phyloP scores from a whole-genome alignment of 257 asterid genomes.

The Cordia subcordata region DNA sequence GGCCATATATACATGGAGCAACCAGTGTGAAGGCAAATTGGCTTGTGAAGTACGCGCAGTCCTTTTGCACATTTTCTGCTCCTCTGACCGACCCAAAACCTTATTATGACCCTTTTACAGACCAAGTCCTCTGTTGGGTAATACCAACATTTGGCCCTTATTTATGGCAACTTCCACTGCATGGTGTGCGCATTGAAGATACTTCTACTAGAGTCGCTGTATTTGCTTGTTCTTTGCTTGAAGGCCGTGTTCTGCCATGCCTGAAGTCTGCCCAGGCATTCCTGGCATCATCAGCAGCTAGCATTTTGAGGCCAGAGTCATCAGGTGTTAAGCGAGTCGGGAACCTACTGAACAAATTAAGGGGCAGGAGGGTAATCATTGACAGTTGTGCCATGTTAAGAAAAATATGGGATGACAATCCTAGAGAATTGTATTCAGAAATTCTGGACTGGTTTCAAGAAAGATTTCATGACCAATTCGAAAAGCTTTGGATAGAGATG shows the following conservation, averaged over 20 bases:
- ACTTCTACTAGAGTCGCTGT: slow-evolving; percentile 39
- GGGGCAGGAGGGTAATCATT: slow-evolving; percentile 29
- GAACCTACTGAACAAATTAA: slow-evolving; percentile 49
- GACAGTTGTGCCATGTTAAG: slow-evolving; percentile 40
- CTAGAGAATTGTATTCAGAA: slow-evolving; percentile 36
- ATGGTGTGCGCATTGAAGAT: slow-evolving; percentile 52
- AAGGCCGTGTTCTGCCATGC: slow-evolving; percentile 78
- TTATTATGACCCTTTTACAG: slow-evolving; percentile 46
- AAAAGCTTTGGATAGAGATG: slow-evolving; percentile 54
- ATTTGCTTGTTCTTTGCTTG: slow-evolving; percentile 61
- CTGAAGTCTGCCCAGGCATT: slow-evolving; percentile 38
- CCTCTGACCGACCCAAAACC: slow-evolving; percentile 77
- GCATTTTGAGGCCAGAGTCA: slow-evolving; percentile 70
- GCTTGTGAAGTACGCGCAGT: slow-evolving; percentile 60
- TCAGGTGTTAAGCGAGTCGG: slow-evolving; percentile 61
- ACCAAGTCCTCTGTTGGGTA: slow-evolving; percentile 64
- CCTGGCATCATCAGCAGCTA: slow-evolving; percentile 66
- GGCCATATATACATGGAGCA: slow-evolving; percentile 89
- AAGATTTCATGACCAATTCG: slow-evolving; percentile 40
- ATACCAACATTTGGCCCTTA: slow-evolving; percentile 73
- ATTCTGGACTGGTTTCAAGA: slow-evolving; percentile 55
- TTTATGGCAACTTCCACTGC: slow-evolving; percentile 68
- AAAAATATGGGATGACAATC: slow-evolving; percentile 44
- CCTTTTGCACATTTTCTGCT: slow-evolving; percentile 68
- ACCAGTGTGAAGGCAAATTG: slow-evolving; percentile 62